Evolutionary conservation across 1,284 basidiomycete genomes (phyloP).

Genomic region (Austroboletus niveus): DNA sequence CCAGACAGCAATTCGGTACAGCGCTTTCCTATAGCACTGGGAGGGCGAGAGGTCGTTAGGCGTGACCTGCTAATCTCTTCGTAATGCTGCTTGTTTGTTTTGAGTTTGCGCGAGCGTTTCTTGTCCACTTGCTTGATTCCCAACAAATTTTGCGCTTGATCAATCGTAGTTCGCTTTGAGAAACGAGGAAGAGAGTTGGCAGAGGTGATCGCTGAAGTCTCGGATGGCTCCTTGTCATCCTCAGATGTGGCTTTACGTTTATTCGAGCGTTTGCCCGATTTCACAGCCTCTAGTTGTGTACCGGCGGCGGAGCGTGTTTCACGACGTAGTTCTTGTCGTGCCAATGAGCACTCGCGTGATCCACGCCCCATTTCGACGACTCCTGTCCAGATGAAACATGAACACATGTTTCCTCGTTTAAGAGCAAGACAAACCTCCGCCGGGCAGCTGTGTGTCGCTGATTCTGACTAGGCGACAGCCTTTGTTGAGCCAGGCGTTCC

Average conservation of each 20-base stretch:
- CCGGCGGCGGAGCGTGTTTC: not conserved
- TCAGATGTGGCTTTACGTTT: constrained; percentile 28
- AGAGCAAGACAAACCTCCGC: constrained; percentile 12
- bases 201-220: not conserved
- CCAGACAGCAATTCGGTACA: not conserved
- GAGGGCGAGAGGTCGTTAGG: not conserved
- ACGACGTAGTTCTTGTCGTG: not conserved
- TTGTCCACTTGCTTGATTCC: not conserved
- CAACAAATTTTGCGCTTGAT: not conserved
- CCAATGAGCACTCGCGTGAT: not conserved
- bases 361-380: not conserved
- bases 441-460: not conserved
- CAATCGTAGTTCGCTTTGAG: constrained; percentile 12
- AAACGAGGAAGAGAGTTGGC: constrained; percentile 4
- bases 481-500: not conserved
- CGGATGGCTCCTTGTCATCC: constrained; percentile 12
- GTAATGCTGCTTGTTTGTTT: not conserved
- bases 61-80: not conserved
- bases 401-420: not conserved
- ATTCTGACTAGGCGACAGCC: not conserved
- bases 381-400: constrained; percentile 3
- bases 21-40: not conserved
- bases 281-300: not conserved
- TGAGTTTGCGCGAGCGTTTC: no score
- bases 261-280: constrained; percentile 5